phyloP scores from a whole-genome alignment of 2,329 filamentous ascomycete species.

The Cercospora nicotianae region DNA sequence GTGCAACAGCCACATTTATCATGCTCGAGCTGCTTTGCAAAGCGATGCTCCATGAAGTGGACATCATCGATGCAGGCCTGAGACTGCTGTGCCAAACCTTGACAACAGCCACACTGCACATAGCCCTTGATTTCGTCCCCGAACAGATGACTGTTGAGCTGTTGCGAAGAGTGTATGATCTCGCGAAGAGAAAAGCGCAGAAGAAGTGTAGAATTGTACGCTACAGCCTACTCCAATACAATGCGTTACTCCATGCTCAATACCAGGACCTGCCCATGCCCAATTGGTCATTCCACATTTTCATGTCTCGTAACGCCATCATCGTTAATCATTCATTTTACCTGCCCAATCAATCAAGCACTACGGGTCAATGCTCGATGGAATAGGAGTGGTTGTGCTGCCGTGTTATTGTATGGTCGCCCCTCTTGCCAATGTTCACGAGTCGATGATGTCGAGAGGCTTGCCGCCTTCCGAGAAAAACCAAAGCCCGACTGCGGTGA shows the following conservation, averaged over 20 bases:
- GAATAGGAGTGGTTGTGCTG: neutral
- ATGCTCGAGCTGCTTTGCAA: neutral
- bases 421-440: slow-evolving; percentile 3
- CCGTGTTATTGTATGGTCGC: neutral
- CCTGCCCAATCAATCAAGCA: neutral
- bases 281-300: neutral
- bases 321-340: slow-evolving; percentile 8
- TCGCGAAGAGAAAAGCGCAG: neutral
- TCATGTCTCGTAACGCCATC: slow-evolving; percentile 6
- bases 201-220: neutral
- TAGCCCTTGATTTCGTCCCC: neutral
- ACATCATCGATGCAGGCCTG: neutral
- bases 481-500: slow-evolving; percentile 17
- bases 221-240: slow-evolving; percentile 1
- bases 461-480: slow-evolving; percentile 16
- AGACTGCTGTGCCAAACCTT: neutral
- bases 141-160: neutral
- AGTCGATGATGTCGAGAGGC: slow-evolving; percentile 15
- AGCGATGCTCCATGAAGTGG: neutral
- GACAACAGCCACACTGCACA: neutral
- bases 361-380: neutral
- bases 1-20: neutral
- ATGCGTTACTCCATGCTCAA: slow-evolving; percentile 2
- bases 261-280: slow-evolving; percentile 13
- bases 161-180: neutral